Evolutionary conservation across 2,329 filamentous ascomycete species (phyloP).

Genomic region (Aureobasidium sp.): DNA sequence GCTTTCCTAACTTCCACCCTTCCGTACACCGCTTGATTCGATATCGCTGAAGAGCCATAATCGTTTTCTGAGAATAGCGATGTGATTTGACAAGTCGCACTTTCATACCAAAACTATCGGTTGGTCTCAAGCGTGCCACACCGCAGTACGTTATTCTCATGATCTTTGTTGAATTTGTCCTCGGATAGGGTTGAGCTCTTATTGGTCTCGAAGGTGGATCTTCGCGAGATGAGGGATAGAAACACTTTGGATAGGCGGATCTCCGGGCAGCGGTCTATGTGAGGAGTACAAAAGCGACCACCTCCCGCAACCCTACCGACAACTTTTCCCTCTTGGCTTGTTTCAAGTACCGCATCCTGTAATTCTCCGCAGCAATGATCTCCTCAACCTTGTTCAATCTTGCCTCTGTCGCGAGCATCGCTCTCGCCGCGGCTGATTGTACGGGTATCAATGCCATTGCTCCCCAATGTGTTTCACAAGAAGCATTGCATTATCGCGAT

Average conservation of each 20-base stretch:
- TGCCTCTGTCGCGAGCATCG: neutral
- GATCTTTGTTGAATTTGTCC: neutral
- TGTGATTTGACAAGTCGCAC: neutral
- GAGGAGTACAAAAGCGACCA: neutral
- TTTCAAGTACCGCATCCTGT: neutral
- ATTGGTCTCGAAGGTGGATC: neutral
- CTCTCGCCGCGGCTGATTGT: neutral
- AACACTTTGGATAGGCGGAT: neutral
- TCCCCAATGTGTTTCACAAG: conserved; percentile 3
- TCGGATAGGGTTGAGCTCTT: neutral
- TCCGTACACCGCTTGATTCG: neutral
- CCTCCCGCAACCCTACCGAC: neutral
- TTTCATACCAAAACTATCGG: neutral
- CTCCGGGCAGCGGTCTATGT: neutral
- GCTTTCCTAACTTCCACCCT: neutral
- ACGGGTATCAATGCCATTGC: conserved; percentile 7
- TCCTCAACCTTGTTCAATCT: conserved; percentile 5
- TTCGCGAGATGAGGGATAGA: neutral
- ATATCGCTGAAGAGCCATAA: neutral
- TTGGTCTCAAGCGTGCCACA: neutral
- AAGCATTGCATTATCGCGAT: conserved; percentile 7
- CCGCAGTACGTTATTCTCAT: neutral
- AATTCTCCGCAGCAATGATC: neutral
- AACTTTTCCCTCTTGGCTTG: neutral
- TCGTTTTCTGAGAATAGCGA: neutral